Conservation (phyloP, 495 filamentous ascomycete genomes). For the Mytilinidion resinicola region DNA sequence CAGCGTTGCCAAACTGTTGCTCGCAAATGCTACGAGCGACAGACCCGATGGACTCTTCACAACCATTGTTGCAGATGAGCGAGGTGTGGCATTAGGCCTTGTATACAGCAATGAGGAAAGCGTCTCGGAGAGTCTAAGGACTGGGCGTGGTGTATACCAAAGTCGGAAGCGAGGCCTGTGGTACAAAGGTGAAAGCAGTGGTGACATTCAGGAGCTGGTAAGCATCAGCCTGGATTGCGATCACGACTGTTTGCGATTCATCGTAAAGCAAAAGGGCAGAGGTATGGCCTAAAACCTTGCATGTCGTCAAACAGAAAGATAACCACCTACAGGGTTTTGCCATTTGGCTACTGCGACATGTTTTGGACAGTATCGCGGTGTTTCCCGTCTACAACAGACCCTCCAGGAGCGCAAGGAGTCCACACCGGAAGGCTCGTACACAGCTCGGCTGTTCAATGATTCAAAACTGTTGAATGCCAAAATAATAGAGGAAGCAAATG, state of each 20-base stretch:
- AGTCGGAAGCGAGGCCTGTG: constrained; percentile 90
- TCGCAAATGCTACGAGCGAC: constrained; percentile 67
- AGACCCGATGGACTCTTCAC: constrained; percentile 76
- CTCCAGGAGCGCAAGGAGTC: constrained; percentile 68
- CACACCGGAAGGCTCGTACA: constrained; percentile 87
- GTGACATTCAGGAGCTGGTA: constrained; percentile 84
- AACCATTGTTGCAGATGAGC: constrained; percentile 83
- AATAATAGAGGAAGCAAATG: constrained; percentile 96
- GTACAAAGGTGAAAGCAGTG: constrained; percentile 94
- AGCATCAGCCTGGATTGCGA: constrained; percentile 85
- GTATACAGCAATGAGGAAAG: constrained; percentile 93
- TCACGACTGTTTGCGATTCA: constrained; percentile 81
- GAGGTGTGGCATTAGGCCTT: constrained; percentile 75
- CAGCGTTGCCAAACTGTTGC: constrained; percentile 61
- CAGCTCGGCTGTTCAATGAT: constrained; percentile 84
- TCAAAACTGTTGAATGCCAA: constrained; percentile 84
- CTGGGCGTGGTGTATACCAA: constrained; percentile 89
- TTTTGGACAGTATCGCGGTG: constrained; percentile 76
- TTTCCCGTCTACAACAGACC: constrained; percentile 79
- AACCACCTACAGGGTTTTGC: constrained; percentile 65
- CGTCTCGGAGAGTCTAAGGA: constrained; percentile 74
- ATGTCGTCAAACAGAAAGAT: constrained; percentile 25
- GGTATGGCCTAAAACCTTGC: constrained; percentile 36
- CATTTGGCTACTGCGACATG: constrained; percentile 87
- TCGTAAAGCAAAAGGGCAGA: constrained; percentile 78